Percentiles rank a stretch among this genome's conserved stretches.
Conservation (phyloP, 2,329 filamentous ascomycete species). For the Venturia oleaginea region DNA sequence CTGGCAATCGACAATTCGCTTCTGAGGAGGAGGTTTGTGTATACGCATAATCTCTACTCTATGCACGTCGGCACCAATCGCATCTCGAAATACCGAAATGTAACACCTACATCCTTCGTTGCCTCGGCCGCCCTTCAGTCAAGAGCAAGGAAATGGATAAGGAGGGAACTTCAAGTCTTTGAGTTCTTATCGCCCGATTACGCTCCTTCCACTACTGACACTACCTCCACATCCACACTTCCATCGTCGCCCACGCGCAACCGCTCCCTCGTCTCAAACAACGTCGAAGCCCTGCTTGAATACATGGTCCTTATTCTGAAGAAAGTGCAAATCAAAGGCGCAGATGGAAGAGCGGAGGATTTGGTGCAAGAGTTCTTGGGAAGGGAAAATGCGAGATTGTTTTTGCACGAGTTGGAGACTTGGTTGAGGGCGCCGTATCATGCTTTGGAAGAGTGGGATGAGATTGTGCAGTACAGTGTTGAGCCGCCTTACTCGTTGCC, state of each 20-base stretch:
- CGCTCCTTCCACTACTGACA: not conserved
- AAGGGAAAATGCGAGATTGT: slow-evolving; percentile 59
- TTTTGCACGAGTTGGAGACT: slow-evolving; percentile 74
- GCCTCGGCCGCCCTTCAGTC: slow-evolving; percentile 59
- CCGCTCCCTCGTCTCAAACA: slow-evolving; percentile 35
- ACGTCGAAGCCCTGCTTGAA: slow-evolving; percentile 76
- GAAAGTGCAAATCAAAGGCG: slow-evolving; percentile 71
- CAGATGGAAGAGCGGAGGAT: slow-evolving; percentile 68
- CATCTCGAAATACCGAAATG: slow-evolving; percentile 64
- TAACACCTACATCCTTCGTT: slow-evolving; percentile 59
- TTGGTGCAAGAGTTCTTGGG: slow-evolving; percentile 73
- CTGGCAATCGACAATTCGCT: slow-evolving; percentile 32
- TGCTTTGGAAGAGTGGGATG: slow-evolving; percentile 69
- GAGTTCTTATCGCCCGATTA: slow-evolving; percentile 50
- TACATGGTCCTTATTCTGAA: slow-evolving; percentile 79
- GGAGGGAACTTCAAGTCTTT: slow-evolving; percentile 78
- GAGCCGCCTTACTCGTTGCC: not conserved
- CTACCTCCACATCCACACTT: not conserved
- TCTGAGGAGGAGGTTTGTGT: slow-evolving; percentile 59
- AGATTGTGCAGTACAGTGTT: slow-evolving; percentile 59
- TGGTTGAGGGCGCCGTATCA: slow-evolving; percentile 76
- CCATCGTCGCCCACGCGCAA: not conserved
- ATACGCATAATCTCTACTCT: slow-evolving; percentile 63
- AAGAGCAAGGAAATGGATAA: slow-evolving; percentile 70
- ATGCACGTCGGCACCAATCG: slow-evolving; percentile 75